A percentile compares a stretch with the other conserved stretches of the same genome.
These are phyloP conservation scores for Populus simonii DNA, from an alignment of 345 rosid genomes.

Conservation along the genomic window DNA sequence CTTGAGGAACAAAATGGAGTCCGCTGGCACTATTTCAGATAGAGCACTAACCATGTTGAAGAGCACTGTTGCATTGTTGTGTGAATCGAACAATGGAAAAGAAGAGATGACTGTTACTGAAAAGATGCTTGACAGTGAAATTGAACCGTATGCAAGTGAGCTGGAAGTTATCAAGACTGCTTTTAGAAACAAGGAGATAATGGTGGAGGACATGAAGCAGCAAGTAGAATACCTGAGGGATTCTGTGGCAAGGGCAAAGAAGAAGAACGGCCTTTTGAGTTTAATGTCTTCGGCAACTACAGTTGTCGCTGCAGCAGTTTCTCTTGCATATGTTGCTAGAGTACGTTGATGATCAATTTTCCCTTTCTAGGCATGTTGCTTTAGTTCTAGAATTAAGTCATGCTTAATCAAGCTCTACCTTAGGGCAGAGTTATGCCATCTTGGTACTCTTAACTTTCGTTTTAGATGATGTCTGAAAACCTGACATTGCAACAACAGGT, in stretches of 20 bases:
- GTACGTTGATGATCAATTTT: constrained; percentile 33
- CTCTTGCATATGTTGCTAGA: constrained; percentile 55
- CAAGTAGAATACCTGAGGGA: constrained; percentile 51
- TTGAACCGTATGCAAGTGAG: constrained; percentile 35
- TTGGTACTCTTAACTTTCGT: constrained; percentile 12
- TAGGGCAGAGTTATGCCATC: constrained; percentile 1
- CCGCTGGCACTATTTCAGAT: constrained; percentile 27
- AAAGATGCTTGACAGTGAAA: constrained; percentile 34
- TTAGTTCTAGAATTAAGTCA: constrained; percentile 7
- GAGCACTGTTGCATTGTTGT: constrained; percentile 43
- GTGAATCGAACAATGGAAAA: constrained; percentile 26
- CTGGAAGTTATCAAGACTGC: constrained; percentile 52
- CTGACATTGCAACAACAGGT: not conserved
- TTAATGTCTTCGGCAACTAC: constrained; percentile 63
- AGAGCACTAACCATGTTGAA: constrained; percentile 47
- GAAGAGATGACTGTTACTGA: constrained; percentile 14
- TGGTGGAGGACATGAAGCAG: constrained; percentile 51
- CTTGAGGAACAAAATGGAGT: constrained; percentile 43
- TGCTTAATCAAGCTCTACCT: constrained; percentile 1
- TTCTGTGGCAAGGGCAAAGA: constrained; percentile 46
- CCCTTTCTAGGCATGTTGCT: not conserved
- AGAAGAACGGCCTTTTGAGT: constrained; percentile 61
- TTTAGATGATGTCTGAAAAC: constrained; percentile 4
- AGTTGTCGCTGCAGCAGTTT: constrained; percentile 58
- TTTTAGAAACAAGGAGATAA: constrained; percentile 46